Base-by-base conservation (phyloP, 2,329 filamentous ascomycete species). In the Neofusicoccum cordaticola region DNA sequence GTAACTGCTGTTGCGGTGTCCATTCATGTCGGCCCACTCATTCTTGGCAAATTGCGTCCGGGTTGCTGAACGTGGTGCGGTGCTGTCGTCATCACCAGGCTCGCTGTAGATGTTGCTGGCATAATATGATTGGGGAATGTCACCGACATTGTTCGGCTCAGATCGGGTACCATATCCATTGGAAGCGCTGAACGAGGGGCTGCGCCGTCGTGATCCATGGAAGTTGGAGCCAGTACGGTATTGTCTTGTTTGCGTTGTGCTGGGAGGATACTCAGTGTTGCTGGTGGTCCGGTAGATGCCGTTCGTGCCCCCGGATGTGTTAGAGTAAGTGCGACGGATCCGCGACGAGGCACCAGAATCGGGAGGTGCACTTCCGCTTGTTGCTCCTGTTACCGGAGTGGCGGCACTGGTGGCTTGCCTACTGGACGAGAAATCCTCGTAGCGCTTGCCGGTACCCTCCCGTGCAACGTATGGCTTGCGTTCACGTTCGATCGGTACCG, bases 401-500 rank as follows among this genome's bases (percentile, higher is more conserved):
- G 71, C 69, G 22, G 22, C 47, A 22, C 41, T 48, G 45, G 17
- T 64, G 11, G 44, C 35, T 42, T 42, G 42, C 35, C 41, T 64
- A 15, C 15, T 52, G 22, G 52, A 37, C 19, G 62, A 34, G 4
- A 64, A 35, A 27, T 77, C 73, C 1, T 82, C 80, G 66, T 87
- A 84, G 2, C 80, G 73, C 72, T 87, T 89, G 7, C 86, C 87
- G 31, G 77, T 79, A 9, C 86, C 86, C 15, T 86, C 85, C 27
- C 84, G 83, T 1, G 83, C 84, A 31, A 77, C 79, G 70, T 90
- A 90, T 0, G 88, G 88, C 66, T 90, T 86, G 42, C 88, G 80
- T 69, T 90, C 85, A 5, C 88, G 84, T 71, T 90, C 88, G 52
- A 90, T 84, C 1, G 85, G 85, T 0, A 82, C 78, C 0, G 79